These are phyloP conservation scores for Magnaporthiopsis incrustans DNA, from an alignment of 2,329 filamentous ascomycete species.

Conservation along the genomic window DNA sequence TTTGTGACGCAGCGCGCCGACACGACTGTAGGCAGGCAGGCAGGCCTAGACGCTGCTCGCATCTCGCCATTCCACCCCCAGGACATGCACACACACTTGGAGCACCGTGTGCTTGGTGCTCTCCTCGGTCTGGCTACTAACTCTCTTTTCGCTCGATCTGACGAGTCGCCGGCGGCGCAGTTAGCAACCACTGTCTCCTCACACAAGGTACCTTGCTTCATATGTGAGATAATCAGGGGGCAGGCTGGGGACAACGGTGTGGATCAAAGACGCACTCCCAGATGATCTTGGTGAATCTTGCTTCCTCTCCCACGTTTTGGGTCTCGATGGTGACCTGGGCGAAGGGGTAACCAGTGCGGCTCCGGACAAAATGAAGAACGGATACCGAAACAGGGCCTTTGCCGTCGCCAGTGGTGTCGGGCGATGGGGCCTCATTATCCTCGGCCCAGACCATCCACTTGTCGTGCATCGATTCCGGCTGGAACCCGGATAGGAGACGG, in stretches of 20 bases:
- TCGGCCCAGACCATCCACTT: constrained; percentile 1
- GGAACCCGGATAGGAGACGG: background rate
- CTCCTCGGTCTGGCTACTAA: background rate
- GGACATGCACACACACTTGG: background rate
- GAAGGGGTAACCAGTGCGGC: background rate
- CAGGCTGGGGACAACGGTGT: background rate
- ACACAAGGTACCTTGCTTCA: background rate
- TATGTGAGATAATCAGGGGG: no score
- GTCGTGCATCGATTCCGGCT: constrained; percentile 1
- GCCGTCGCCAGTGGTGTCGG: background rate
- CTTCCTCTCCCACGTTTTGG: background rate
- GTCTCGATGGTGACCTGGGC: background rate
- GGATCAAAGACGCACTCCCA: background rate
- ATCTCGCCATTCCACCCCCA: background rate
- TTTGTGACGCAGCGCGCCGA: background rate
- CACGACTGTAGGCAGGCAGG: background rate
- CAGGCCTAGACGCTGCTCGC: background rate
- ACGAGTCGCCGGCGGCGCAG: no score
- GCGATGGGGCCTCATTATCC: background rate
- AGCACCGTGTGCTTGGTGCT: background rate
- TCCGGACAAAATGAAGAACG: background rate
- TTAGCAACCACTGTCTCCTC: background rate
- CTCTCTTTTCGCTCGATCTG: constrained; percentile 2
- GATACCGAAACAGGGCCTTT: background rate
- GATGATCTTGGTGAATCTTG: background rate